Evolutionary conservation across 83 land plant genomes (phyloP).

Genomic region (Diphasiastrum complanatum): DNA sequence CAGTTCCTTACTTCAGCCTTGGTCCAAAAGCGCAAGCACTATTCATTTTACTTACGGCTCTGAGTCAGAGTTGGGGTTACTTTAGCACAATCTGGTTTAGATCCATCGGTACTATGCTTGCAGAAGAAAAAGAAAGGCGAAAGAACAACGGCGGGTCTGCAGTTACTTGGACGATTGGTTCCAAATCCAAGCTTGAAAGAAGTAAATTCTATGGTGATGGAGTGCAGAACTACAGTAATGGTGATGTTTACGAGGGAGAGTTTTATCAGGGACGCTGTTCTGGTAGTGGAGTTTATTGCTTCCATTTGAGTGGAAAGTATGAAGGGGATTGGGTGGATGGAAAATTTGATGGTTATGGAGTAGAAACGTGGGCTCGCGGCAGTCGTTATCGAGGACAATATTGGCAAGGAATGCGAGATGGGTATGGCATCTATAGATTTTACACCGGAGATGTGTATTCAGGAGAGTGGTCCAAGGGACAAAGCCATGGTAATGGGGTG

Average conservation of each 20-base stretch:
- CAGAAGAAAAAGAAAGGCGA: background rate
- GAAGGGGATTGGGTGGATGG: too few relatives aligned
- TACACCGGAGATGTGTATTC: slow-evolving; percentile 16
- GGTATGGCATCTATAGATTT: slow-evolving; percentile 8
- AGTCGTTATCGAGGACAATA: slow-evolving; percentile 1
- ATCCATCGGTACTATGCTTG: too few relatives aligned
- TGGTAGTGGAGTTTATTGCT: background rate
- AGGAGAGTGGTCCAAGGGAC: slow-evolving; percentile 8
- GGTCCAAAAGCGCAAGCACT: too few relatives aligned
- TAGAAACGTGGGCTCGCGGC: background rate
- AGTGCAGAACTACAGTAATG: background rate
- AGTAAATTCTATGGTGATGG: background rate
- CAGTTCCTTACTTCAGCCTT: too few relatives aligned
- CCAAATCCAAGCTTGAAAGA: background rate
- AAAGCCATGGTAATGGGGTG: slow-evolving; percentile 13
- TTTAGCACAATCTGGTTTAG: too few relatives aligned
- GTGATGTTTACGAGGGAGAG: background rate
- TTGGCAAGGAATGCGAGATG: slow-evolving; percentile 7
- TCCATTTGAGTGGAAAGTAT: background rate
- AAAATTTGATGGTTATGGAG: background rate
- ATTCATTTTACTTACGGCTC: too few relatives aligned
- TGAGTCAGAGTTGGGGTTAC: too few relatives aligned
- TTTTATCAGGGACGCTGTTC: background rate
- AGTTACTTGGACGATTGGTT: background rate
- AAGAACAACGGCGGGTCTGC: background rate